Evolutionary conservation across 352 stramenopile species (phyloP), one percentile per base, ranked within the genome.

Genomic region (Pythium vanterpoolii): DNA sequence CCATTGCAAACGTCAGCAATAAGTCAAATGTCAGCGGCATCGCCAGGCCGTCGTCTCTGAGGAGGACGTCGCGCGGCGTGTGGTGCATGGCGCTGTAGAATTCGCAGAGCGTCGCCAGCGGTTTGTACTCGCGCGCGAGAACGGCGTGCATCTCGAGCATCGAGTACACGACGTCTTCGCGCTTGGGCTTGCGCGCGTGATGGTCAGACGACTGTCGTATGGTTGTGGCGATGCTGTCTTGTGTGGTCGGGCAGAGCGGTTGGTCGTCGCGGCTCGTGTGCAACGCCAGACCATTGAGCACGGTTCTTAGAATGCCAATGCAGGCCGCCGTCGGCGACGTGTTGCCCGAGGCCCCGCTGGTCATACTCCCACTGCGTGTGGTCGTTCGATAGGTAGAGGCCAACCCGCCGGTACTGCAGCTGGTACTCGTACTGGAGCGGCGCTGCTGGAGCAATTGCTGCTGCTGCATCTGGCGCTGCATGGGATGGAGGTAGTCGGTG

Each of bases 111-210:
- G 79, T 79, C 6, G 68, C 66, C 0, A 93, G 59, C 5, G 83
- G 74, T n/a, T 82, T 85, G 53, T 85, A 75, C 33, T 93, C 81
- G 4, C 81, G 76, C 21, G 67, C 77, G 3, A 93, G 51, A 11
- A 91, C 68, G 13, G 56, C 60, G 24, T 79, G 76, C 83, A 91
- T 93, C 56, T 91, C 83, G 26, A 91, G 59, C 76, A 93, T 91
- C 4, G 83, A 83, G 34, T 79, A 87, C 5, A 93, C 61, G 5
- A 90, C 69, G 28, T 89, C 74, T 44, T 89, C 79, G 0, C 74
- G 73, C 49, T 68, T 77, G 16, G 65, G 61, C 27, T 64, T 83
- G 21, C 66, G 47, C 31, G 6, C 40, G 43, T 62, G 36, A 3
- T 52, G 44, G 9, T 19, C 36, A 3, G 24, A 27, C 5, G 64